Conservation (phyloP, 75 land plant species). For the Pinus albicaulis region DNA sequence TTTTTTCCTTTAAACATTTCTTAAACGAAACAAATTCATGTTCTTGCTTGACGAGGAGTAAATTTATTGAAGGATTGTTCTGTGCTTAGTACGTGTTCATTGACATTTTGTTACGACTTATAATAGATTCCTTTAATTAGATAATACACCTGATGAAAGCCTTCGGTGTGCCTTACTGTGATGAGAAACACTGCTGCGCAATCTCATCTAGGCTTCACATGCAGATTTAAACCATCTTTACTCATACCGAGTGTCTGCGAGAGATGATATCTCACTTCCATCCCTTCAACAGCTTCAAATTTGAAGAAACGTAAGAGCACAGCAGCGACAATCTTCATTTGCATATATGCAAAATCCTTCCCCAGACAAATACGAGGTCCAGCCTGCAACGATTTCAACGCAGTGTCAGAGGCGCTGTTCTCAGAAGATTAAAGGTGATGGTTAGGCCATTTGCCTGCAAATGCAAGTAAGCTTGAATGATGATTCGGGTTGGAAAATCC, state of each 20-base stretch:
- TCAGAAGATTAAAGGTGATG: not conserved
- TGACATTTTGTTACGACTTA: too few relatives aligned
- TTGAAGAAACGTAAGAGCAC: conserved; percentile 38
- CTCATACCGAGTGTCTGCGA: conserved; percentile 31
- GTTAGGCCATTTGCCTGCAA: conserved; percentile 15
- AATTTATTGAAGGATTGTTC: too few relatives aligned
- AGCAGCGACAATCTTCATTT: conserved; percentile 64
- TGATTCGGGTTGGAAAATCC: conserved; percentile 28
- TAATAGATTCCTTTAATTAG: too few relatives aligned
- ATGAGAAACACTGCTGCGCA: not conserved
- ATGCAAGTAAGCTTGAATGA: conserved; percentile 51
- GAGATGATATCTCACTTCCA: conserved; percentile 17
- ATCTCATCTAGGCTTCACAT: not conserved
- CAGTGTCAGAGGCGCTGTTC: too few relatives aligned
- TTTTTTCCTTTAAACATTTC: too few relatives aligned
- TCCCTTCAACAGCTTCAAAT: conserved; percentile 25
- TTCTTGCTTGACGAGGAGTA: too few relatives aligned
- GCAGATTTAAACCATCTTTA: conserved; percentile 10
- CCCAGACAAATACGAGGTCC: conserved; percentile 78
- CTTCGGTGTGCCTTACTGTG: too few relatives aligned
- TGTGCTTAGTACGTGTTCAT: too few relatives aligned
- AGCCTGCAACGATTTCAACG: conserved; percentile 34
- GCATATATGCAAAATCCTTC: conserved; percentile 71
- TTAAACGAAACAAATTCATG: too few relatives aligned
- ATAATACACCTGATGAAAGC: too few relatives aligned